A percentile compares a stretch with the other conserved stretches of the same genome.
Conservation (phyloP, 805 yeast species). For the Cyberlindnera mississippiensis region DNA sequence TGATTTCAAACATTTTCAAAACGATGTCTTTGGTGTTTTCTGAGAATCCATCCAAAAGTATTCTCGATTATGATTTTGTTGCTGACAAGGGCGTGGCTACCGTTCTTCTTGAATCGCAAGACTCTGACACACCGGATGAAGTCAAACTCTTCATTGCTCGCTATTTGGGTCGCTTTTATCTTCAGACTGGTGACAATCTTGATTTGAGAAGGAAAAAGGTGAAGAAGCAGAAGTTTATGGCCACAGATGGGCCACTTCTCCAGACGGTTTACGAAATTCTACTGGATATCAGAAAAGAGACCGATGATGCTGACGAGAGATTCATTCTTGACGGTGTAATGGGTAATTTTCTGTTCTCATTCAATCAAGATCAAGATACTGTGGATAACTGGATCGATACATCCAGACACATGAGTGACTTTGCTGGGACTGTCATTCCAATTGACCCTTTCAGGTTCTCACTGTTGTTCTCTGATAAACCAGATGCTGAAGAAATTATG, state of each 20-base stretch:
- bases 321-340: slow-evolving; percentile 36
- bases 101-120: slow-evolving; percentile 8
- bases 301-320: slow-evolving; percentile 13
- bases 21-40: slow-evolving; percentile 15
- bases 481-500: neutral
- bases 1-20: slow-evolving; percentile 7
- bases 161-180: slow-evolving; percentile 22
- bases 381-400: slow-evolving; percentile 11
- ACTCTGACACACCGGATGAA: neutral
- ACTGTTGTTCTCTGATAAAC: slow-evolving; percentile 5
- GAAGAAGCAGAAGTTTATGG: neutral
- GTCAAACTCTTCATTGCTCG: slow-evolving; percentile 17
- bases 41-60: slow-evolving; percentile 5
- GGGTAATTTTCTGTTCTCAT: slow-evolving; percentile 36
- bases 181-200: slow-evolving; percentile 20
- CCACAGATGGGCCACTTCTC: neutral
- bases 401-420: slow-evolving; percentile 15
- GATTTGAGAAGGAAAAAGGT: neutral
- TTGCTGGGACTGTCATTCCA: slow-evolving; percentile 5
- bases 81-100: slow-evolving; percentile 15
- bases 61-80: slow-evolving; percentile 8
- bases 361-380: slow-evolving; percentile 14
- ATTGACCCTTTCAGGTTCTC: slow-evolving; percentile 19
- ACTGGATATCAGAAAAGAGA: slow-evolving; percentile 11
- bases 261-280: slow-evolving; percentile 29